Evolutionary conservation across 352 stramenopile genomes (phyloP), one percentile per base, ranked within the genome.

Genomic region (Thalassiosira delicatula): DNA sequence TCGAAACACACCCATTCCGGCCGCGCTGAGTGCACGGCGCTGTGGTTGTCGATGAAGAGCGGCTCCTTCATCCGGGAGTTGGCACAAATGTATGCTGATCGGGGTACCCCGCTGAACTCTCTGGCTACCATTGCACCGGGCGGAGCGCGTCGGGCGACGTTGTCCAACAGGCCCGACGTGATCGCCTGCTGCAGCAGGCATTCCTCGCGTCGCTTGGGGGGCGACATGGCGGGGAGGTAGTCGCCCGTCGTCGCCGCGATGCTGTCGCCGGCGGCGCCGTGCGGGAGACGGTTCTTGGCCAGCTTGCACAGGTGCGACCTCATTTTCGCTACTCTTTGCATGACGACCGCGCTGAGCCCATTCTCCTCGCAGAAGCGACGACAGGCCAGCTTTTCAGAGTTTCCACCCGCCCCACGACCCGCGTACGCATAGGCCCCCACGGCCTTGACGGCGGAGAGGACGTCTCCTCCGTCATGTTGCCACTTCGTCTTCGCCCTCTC

Each of bases 1-100:
- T 93, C 89, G 79, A 85, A 94, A 57, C 88, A 93, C 49, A 94
- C 79, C 84, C 86, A 93, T 62, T 93, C 72, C 42, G 91, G 91
- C 19, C 91, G 66, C 30, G 80, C 84, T 3, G 86, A 88, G 63
- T 90, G 92, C 35, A 93, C 19, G 7, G 83, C 79, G 59, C 89
- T 93, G 19, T 84, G 87, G 21, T 86, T 80, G 68, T 93, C 89
- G 40, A 94, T 88, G 56, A 87, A 94, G 44, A 94, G 74, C 17
- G 91, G 91, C 65, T 93, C 84, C 53, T 79, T 90, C 11, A 88
- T 56, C 32, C 32, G 65, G 11, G 59, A 73, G 42, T 84, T 87
- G 21, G 75, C 72, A 69, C 82, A 91, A 37, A 94, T 76, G 62
- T 94, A 94, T 11, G 89, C 88, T 11, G 88, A 90, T 32, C 88